Evolutionary conservation across 2,329 filamentous ascomycete species (phyloP).

Genomic region (Paramyrothecium sp.): DNA sequence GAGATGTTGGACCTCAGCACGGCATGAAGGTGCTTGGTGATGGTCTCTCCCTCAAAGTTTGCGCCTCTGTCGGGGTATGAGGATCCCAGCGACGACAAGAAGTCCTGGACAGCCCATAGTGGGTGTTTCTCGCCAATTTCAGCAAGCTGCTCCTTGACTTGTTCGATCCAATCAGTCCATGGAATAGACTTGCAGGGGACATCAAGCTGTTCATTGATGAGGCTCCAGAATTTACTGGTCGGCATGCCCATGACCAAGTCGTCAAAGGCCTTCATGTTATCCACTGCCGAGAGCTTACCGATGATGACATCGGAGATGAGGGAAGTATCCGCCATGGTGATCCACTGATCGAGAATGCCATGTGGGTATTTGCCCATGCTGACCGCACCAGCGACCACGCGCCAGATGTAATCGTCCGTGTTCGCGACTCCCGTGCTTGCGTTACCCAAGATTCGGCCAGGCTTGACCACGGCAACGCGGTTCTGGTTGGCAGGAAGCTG

Average conservation of each 20-base stretch:
- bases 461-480: slow-evolving; percentile 13
- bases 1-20: too few relatives aligned
- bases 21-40: too few relatives aligned
- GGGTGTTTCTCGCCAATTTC: slow-evolving; percentile 13
- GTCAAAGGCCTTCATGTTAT: slow-evolving; percentile 2
- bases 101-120: slow-evolving; percentile 21
- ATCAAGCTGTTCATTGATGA: slow-evolving; percentile 11
- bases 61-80: too few relatives aligned
- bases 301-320: slow-evolving; percentile 12
- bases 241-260: slow-evolving; percentile 11
- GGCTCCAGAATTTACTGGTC: slow-evolving; percentile 14
- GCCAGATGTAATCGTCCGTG: slow-evolving; percentile 7
- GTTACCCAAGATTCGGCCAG: slow-evolving; percentile 7
- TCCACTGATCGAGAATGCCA: slow-evolving; percentile 10
- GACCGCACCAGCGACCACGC: slow-evolving; percentile 5
- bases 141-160: slow-evolving; percentile 5
- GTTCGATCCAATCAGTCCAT: slow-evolving; percentile 13
- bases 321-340: slow-evolving; percentile 10
- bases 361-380: slow-evolving; percentile 6
- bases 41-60: too few relatives aligned
- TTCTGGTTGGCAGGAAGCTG: slow-evolving; percentile 8
- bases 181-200: slow-evolving; percentile 5
- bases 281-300: slow-evolving; percentile 1
- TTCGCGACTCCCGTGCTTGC: slow-evolving; percentile 2
- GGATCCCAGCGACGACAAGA: slow-evolving; percentile 12